phyloP scores from a whole-genome alignment of 192 early-diverging fungal genomes.

The Podila horticola region DNA sequence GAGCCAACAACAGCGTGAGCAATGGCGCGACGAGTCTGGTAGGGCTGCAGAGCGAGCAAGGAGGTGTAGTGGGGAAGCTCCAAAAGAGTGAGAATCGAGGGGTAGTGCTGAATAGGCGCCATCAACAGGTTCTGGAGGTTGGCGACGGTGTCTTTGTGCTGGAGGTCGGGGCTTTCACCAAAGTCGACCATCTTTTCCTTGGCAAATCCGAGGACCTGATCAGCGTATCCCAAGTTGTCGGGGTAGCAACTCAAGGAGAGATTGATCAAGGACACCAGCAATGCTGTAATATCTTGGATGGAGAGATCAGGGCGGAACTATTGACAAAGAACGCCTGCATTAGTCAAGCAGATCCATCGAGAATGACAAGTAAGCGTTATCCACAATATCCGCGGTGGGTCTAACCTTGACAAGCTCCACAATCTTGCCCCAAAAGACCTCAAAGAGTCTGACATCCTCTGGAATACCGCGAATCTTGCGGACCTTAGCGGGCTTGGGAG shows the following conservation, averaged over 20 bases:
- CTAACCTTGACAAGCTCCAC: slow-evolving; percentile 86
- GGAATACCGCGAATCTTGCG: slow-evolving; percentile 81
- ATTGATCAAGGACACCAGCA: slow-evolving; percentile 88
- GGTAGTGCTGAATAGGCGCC: slow-evolving; percentile 83
- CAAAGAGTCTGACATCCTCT: slow-evolving; percentile 90
- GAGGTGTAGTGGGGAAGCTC: slow-evolving; percentile 84
- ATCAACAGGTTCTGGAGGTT: slow-evolving; percentile 88
- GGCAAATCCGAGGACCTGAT: slow-evolving; percentile 92
- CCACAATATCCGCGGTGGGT: not conserved
- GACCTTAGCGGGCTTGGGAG: slow-evolving; percentile 45
- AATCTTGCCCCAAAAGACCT: slow-evolving; percentile 97
- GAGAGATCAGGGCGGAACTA: slow-evolving; percentile 91
- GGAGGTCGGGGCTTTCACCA: slow-evolving; percentile 71
- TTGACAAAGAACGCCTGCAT: not conserved
- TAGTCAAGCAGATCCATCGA: not conserved
- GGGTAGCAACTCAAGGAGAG: slow-evolving; percentile 95
- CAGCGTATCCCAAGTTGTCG: slow-evolving; percentile 85
- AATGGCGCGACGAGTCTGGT: slow-evolving; percentile 82
- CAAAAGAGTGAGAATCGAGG: slow-evolving; percentile 70
- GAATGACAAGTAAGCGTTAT: not conserved
- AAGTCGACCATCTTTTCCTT: slow-evolving; percentile 78
- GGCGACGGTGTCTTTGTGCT: slow-evolving; percentile 72
- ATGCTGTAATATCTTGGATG: slow-evolving; percentile 91
- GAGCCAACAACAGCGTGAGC: slow-evolving; percentile 80
- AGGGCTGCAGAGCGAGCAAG: slow-evolving; percentile 87